Conservation (phyloP, 352 stramenopile genomes). For the Phytophthora melonis region DNA sequence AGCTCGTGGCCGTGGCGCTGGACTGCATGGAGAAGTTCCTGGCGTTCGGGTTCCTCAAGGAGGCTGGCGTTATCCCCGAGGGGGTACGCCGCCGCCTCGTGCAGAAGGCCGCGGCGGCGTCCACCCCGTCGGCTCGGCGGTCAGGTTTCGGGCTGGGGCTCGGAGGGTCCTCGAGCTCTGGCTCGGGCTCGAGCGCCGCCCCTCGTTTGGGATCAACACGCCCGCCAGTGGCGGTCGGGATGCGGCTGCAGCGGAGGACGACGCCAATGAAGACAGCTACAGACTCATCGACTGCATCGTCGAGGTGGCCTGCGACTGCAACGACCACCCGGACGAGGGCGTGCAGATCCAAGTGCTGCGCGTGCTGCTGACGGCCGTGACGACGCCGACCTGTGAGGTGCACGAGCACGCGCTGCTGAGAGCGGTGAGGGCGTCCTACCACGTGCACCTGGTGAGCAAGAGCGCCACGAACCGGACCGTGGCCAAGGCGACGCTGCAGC, state of each 20-base stretch:
- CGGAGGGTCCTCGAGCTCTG: conserved; percentile 8
- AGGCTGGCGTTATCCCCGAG: conserved; percentile 68
- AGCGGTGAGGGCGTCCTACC: conserved; percentile 96
- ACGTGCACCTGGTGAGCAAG: conserved; percentile 95
- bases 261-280: conserved; percentile 41
- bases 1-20: conserved; percentile 81
- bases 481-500: conserved; percentile 97
- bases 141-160: conserved; percentile 35
- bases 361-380: conserved; percentile 92
- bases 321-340: conserved; percentile 90
- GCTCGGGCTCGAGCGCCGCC: conserved; percentile 12
- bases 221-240: conserved; percentile 13
- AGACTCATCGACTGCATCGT: conserved; percentile 91
- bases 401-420: conserved; percentile 95
- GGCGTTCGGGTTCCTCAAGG: conserved; percentile 86
- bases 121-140: conserved; percentile 19
- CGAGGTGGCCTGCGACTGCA: conserved; percentile 91
- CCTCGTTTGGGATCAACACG: conserved; percentile 20
- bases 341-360: conserved; percentile 96
- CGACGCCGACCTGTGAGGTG: conserved; percentile 90
- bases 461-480: conserved; percentile 96
- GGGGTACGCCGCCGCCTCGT: conserved; percentile 70
- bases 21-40: conserved; percentile 94
- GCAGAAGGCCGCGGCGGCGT: conserved; percentile 54
- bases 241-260: conserved; percentile 17